Conservation (phyloP, 179 eudicot species). For the Beta lomatogona region DNA sequence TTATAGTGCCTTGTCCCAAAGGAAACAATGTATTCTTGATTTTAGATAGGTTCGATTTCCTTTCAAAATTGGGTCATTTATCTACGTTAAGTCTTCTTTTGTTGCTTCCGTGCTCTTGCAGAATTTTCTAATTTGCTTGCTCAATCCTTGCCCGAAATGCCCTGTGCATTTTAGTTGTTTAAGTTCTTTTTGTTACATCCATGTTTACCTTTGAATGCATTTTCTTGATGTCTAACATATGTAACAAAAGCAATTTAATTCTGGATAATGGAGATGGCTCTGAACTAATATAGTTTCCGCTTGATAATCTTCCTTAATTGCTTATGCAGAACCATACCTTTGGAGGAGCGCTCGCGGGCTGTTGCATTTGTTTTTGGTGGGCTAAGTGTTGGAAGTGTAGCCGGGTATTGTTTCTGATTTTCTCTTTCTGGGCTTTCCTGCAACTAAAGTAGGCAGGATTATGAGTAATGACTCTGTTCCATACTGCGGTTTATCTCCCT, state of each 20-base stretch:
- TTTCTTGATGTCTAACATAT: neutral
- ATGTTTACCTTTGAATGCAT: neutral
- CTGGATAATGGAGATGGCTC: neutral
- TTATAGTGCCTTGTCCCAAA: neutral
- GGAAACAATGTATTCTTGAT: neutral
- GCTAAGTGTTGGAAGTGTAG: slow-evolving; percentile 91
- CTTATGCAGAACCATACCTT: slow-evolving; percentile 71
- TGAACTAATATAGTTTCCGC: neutral
- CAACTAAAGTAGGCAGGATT: neutral
- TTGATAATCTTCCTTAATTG: neutral
- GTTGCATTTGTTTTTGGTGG: slow-evolving; percentile 99
- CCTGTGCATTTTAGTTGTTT: neutral
- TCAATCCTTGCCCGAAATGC: neutral
- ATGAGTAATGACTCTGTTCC: neutral
- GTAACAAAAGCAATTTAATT: neutral
- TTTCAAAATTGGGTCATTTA: neutral
- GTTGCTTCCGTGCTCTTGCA: neutral
- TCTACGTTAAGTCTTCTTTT: neutral
- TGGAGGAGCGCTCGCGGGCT: slow-evolving; percentile 95
- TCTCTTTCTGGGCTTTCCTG: neutral
- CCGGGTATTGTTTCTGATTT: slow-evolving; percentile 61
- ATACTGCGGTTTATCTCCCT: neutral
- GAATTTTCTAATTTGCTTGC: neutral
- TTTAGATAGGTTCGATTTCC: neutral
- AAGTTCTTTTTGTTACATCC: neutral